Percentiles rank a stretch among this genome's conserved stretches.
phyloP scores from a whole-genome alignment of 345 rosid species.

The Aegle marmelos region DNA sequence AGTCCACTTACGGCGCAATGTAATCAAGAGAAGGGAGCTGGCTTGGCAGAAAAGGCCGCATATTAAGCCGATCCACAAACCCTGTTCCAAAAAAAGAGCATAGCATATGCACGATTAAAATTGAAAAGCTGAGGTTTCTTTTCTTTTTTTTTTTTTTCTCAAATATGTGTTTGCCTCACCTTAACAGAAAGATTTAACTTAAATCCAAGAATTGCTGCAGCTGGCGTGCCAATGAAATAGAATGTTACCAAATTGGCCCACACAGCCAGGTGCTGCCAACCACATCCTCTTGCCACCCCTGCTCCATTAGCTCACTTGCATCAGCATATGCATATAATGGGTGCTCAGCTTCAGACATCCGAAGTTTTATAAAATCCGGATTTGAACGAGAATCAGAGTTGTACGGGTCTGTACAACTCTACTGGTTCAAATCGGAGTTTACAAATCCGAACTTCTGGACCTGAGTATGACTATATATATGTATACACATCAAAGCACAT shows the following conservation, averaged over 20 bases:
- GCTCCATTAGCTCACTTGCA: background rate
- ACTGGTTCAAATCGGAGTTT: no score
- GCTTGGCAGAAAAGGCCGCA: background rate
- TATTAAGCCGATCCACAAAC: background rate
- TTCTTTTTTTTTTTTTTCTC: no score
- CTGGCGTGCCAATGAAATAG: background rate
- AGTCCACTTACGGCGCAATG: background rate
- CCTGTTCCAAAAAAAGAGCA: background rate
- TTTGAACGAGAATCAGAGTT: no score
- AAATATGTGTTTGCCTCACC: background rate
- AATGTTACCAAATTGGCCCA: background rate
- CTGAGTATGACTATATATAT: no score
- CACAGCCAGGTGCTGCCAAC: background rate
- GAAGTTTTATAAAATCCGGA: no score
- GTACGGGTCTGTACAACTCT: no score
- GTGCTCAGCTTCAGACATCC: no score
- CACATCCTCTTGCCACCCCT: background rate
- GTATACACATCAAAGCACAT: no score
- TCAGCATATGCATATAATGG: background rate
- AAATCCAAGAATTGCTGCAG: background rate
- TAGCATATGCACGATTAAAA: background rate
- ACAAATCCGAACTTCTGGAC: no score
- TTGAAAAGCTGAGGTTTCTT: background rate
- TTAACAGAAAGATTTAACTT: background rate
- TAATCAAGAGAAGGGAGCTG: background rate